Evolutionary conservation across 1,139 yeast species (phyloP), one percentile per base, ranked within the genome.

Genomic region (Zygosaccharomyces sapae): DNA sequence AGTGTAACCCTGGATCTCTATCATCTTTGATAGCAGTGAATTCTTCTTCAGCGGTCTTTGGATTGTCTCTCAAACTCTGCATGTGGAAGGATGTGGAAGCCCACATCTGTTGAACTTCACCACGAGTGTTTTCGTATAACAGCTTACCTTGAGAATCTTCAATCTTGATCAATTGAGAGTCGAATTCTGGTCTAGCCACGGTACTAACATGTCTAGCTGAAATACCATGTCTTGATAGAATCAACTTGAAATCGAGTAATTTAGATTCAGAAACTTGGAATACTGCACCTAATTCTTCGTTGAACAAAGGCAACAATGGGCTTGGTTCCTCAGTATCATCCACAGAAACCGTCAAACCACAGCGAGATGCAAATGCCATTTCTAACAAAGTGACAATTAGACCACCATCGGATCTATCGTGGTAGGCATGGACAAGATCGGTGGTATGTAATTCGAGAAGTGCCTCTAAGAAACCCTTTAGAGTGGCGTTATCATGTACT

Each of bases 351-450:
- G 77, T 71, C 52, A 90, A 65, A 55, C 98, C 99, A 49, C 81
- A 79, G 71, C 97, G 84, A 29, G 94, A 90, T 42, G 98, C 96
- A 72, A 94, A 94, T 1, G 96, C 95, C 98, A 94, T 92, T 72
- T 94, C 99, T 37, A 85, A 71, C 42, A 86, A 72, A 8, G 98
- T 83, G 43, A 86, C 82, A 52, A 90, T 72, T 60, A 90, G 75
- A 63, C 99, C 99, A 76, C 99, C 99, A 68, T 94, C 99, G 19
- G 96, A 87, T 65, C 94, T 78, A 69, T 94, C 99, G 65, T 94
- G 99, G 71, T 94, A 94, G 7, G 97, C 88, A 61, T 83, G 74
- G 16, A 94, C 94, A 43, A 77, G 51, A 48, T 78, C 76, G 45
- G 80, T 73, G 40, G 72, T 64, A 67, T 94, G 99, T 59, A 94